Evolutionary conservation across 2,329 filamentous ascomycete species (phyloP).

Genomic region (Tetracladium maxilliforme): DNA sequence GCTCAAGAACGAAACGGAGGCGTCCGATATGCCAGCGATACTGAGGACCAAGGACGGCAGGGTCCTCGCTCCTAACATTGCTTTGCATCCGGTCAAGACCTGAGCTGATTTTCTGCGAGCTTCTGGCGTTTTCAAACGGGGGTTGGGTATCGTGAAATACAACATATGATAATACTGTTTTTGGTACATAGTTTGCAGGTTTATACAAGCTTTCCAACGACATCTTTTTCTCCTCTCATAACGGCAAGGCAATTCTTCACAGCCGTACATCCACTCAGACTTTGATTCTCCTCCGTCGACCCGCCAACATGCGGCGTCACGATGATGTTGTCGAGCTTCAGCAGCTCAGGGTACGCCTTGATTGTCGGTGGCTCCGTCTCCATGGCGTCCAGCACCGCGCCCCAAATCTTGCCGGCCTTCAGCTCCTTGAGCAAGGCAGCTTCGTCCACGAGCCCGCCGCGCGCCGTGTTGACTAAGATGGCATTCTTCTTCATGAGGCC

Average conservation of each 20-base stretch:
- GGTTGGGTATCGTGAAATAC: no score
- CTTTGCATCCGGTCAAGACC: slow-evolving; percentile 21
- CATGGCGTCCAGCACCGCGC: slow-evolving; percentile 15
- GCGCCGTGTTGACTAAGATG: slow-evolving; percentile 16
- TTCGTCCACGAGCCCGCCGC: slow-evolving; percentile 18
- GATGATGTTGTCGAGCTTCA: slow-evolving; percentile 10
- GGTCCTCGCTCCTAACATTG: slow-evolving; percentile 18
- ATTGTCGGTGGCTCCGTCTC: slow-evolving; percentile 14
- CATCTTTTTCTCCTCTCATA: slow-evolving; percentile 2
- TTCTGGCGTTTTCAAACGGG: no score
- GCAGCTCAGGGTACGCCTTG: slow-evolving; percentile 10
- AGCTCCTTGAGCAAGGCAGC: slow-evolving; percentile 12
- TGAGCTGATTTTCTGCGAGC: no score
- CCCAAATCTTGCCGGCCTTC: slow-evolving; percentile 11
- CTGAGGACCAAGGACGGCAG: slow-evolving; percentile 14
- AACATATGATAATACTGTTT: no score
- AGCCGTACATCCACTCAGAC: slow-evolving; percentile 3
- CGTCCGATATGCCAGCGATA: slow-evolving; percentile 12
- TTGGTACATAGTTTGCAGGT: no score
- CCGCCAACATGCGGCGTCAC: slow-evolving; percentile 9
- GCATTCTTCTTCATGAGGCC: slow-evolving; percentile 12
- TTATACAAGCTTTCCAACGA: slow-evolving; percentile 3
- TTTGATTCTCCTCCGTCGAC: slow-evolving; percentile 7
- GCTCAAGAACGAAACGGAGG: slow-evolving; percentile 10
- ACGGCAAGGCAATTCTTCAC: slow-evolving; percentile 3